Evolutionary conservation across 192 early-diverging fungal genomes (phyloP).

Genomic region (Backusella psychrophila): DNA sequence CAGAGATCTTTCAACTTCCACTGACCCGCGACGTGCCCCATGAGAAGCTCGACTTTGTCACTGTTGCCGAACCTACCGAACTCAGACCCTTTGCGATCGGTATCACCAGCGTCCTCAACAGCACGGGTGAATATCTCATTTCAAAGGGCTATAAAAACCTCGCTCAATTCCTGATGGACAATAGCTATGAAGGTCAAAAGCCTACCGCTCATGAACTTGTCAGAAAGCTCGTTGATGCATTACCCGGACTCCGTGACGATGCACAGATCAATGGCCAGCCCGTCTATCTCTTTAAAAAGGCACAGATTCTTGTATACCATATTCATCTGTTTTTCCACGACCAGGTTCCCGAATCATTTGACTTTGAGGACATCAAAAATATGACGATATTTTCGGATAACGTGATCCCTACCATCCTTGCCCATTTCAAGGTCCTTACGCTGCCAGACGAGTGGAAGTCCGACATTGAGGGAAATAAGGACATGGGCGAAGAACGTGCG

Average conservation of each 20-base stretch:
- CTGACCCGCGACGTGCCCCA: slow-evolving; percentile 62
- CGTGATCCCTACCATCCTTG: slow-evolving; percentile 68
- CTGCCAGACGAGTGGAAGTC: slow-evolving; percentile 44
- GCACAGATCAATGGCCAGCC: slow-evolving; percentile 43
- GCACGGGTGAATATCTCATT: slow-evolving; percentile 65
- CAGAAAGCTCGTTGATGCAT: slow-evolving; percentile 53
- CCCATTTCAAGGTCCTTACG: slow-evolving; percentile 50
- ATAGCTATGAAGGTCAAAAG: slow-evolving; percentile 39
- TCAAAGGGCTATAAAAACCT: slow-evolving; percentile 59
- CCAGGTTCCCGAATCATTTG: slow-evolving; percentile 51
- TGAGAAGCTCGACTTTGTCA: slow-evolving; percentile 54
- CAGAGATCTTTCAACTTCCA: slow-evolving; percentile 72
- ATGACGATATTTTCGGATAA: slow-evolving; percentile 78
- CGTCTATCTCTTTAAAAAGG: slow-evolving; percentile 78
- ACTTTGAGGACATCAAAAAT: slow-evolving; percentile 61
- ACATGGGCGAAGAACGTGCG: slow-evolving; percentile 49
- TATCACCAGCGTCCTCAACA: slow-evolving; percentile 65
- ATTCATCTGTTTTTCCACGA: slow-evolving; percentile 59
- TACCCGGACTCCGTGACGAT: slow-evolving; percentile 71
- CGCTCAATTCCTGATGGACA: slow-evolving; percentile 69
- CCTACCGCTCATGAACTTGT: slow-evolving; percentile 57
- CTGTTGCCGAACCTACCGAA: slow-evolving; percentile 60
- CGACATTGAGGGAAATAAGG: slow-evolving; percentile 43
- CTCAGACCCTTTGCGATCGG: slow-evolving; percentile 62
- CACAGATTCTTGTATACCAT: slow-evolving; percentile 67